phyloP scores from a whole-genome alignment of 1,284 basidiomycete species.

The Lignosus rhinocerotis region DNA sequence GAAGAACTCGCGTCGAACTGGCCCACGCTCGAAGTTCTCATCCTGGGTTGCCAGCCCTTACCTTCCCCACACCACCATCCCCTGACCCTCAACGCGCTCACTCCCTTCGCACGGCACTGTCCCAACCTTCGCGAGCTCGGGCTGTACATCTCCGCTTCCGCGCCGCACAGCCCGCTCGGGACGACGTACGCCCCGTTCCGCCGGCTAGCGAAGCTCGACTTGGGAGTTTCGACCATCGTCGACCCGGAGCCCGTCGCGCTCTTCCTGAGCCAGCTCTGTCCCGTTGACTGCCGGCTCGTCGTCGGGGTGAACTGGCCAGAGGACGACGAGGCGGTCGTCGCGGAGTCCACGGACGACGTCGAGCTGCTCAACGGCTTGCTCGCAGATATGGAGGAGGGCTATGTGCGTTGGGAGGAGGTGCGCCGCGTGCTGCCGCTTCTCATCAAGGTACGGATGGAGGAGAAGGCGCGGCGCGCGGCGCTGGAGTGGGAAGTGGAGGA shows the following conservation, averaged over 20 bases:
- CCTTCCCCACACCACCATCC: slow-evolving; percentile 29
- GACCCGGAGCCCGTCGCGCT: slow-evolving; percentile 46
- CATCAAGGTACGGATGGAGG: slow-evolving; percentile 47
- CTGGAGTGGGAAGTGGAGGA: slow-evolving; percentile 55
- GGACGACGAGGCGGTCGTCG: slow-evolving; percentile 17
- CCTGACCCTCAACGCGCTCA: slow-evolving; percentile 51
- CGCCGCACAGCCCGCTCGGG: neutral
- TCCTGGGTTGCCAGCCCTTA: slow-evolving; percentile 53
- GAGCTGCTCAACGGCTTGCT: slow-evolving; percentile 21
- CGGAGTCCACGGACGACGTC: slow-evolving; percentile 10
- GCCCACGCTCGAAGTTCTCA: slow-evolving; percentile 47
- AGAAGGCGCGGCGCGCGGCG: slow-evolving; percentile 40
- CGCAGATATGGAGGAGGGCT: slow-evolving; percentile 34
- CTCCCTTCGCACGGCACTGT: slow-evolving; percentile 56
- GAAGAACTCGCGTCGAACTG: slow-evolving; percentile 51
- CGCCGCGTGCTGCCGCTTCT: slow-evolving; percentile 48
- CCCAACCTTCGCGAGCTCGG: slow-evolving; percentile 51
- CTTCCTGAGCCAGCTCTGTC: slow-evolving; percentile 54
- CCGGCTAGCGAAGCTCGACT: slow-evolving; percentile 33
- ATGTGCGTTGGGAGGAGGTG: slow-evolving; percentile 46
- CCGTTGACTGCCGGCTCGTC: slow-evolving; percentile 41
- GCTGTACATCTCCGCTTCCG: slow-evolving; percentile 47
- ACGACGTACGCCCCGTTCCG: neutral
- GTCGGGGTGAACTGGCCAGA: slow-evolving; percentile 34
- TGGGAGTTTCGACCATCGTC: slow-evolving; percentile 51